Base-by-base conservation (phyloP, 2,329 filamentous ascomycete species). In the Xylaria digitata region DNA sequence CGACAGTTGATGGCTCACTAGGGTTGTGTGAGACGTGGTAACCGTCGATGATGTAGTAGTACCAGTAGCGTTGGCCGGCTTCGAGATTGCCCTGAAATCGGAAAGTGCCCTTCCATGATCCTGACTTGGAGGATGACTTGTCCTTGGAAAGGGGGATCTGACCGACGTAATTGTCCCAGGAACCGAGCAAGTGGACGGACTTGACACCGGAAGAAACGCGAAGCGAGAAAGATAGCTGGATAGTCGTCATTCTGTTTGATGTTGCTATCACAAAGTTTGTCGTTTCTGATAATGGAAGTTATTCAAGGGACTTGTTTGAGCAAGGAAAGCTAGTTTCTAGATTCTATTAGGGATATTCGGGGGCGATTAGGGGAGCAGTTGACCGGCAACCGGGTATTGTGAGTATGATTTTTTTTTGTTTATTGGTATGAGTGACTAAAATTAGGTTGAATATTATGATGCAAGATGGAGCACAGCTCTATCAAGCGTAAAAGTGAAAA, bases 11-110 rank as follows among this genome's bases (percentile, higher is more conserved):
- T 77, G 92, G 86, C 80, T 94, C 90, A 80, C 92, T 92, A 74
- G 95, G 94, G 84, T 98, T 96, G 87, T 98, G 95, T 69, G 94
- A 94, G 80, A 97, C 91, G 82, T 97, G 94, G 89, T 97, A 97
- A 75, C 96, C 96, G 81, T 99, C 96, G 81, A 98, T 96, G 89
- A 98, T 97, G 87, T 97, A 99, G 89, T 99, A 99, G 90, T 98
- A 99, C 96, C 96, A 99, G 89, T 98, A 98, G 79, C 95, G 91
- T 80, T 93, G 90, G 80, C 95, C 94, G 75, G 93, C 86, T 85
- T 95, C 90, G 76, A 98, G 88, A 67, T 93, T 95, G 70, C 91
- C 91, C 83, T 96, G 92, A 85, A 99, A 97, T 84, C 93, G 91
- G 86, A 99, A 97, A 77, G 93, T 96, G 78, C 95, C 96, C 81